Conservation (phyloP, 805 yeast genomes). For the Dipodascus albidus region DNA sequence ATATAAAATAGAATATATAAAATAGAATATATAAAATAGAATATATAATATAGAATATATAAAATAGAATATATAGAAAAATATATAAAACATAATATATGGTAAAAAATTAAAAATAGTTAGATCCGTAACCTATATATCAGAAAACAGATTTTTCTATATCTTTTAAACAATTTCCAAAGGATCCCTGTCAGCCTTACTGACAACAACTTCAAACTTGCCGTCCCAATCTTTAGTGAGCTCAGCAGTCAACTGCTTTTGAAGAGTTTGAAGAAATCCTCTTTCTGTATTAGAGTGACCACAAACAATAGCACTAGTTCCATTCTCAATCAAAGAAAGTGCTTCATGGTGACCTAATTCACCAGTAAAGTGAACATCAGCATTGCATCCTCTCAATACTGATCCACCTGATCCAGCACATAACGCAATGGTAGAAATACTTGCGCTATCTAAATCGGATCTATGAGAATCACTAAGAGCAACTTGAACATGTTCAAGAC, state of each 20-base stretch:
- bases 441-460: conserved; percentile 16
- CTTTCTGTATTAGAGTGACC: conserved; percentile 93
- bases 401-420: conserved; percentile 95
- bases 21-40: no score
- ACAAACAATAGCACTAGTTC: conserved; percentile 61
- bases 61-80: no score
- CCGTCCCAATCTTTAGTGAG: conserved; percentile 17
- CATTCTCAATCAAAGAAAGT: conserved; percentile 55
- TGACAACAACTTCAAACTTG: conserved; percentile 35
- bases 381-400: conserved; percentile 43
- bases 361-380: conserved; percentile 79
- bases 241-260: conserved; percentile 36
- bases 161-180: conserved; percentile 24
- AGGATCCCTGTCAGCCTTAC: conserved; percentile 59
- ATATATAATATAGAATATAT: no score
- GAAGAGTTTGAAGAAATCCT: conserved; percentile 53
- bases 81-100: no score
- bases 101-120: no score
- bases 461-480: conserved; percentile 30
- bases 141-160: background rate
- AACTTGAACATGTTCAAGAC: conserved; percentile 49
- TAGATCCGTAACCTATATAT: no score
- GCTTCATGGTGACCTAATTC: conserved; percentile 93
- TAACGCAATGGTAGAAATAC: conserved; percentile 53
- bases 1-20: no score